A percentile compares a stretch with the other conserved stretches of the same genome.
Evolutionary conservation across 805 yeast genomes (phyloP).

Genomic region (Metschnikowia shivogae): DNA sequence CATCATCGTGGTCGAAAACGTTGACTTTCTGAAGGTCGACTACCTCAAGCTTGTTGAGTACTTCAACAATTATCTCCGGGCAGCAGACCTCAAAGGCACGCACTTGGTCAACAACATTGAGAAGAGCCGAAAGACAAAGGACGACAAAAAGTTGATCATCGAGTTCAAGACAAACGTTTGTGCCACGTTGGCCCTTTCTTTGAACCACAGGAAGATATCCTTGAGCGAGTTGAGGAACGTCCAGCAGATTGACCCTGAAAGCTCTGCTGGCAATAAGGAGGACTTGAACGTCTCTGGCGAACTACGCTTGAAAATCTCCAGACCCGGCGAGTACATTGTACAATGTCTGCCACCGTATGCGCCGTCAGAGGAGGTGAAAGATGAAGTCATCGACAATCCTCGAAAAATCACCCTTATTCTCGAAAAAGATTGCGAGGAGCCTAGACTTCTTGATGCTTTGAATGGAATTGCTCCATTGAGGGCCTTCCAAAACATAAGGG

Average conservation of each 20-base stretch:
- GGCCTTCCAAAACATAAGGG: constrained; percentile 42
- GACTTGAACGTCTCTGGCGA: background rate
- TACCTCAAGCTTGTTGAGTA: constrained; percentile 40
- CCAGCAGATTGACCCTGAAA: constrained; percentile 7
- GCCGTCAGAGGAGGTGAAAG: constrained; percentile 21
- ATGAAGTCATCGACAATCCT: constrained; percentile 38
- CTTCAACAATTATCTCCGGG: constrained; percentile 42
- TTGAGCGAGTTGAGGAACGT: constrained; percentile 26
- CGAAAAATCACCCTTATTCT: constrained; percentile 45
- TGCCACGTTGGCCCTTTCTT: constrained; percentile 52
- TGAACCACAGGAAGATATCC: constrained; percentile 33
- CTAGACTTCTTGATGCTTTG: constrained; percentile 41
- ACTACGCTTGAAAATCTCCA: constrained; percentile 12
- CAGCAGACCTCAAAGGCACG: constrained; percentile 40
- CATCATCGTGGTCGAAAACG: constrained; percentile 27
- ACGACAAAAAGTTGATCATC: constrained; percentile 40
- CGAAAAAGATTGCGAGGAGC: constrained; percentile 43
- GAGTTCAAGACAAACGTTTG: constrained; percentile 48
- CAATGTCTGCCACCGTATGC: constrained; percentile 22
- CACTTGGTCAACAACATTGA: constrained; percentile 30
- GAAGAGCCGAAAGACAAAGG: constrained; percentile 31
- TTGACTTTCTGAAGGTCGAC: constrained; percentile 31
- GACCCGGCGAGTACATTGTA: constrained; percentile 37
- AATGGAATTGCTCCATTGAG: constrained; percentile 38
- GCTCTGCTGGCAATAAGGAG: background rate